Conservation (phyloP, 2,329 filamentous ascomycete species). For the Exophiala bonariae region DNA sequence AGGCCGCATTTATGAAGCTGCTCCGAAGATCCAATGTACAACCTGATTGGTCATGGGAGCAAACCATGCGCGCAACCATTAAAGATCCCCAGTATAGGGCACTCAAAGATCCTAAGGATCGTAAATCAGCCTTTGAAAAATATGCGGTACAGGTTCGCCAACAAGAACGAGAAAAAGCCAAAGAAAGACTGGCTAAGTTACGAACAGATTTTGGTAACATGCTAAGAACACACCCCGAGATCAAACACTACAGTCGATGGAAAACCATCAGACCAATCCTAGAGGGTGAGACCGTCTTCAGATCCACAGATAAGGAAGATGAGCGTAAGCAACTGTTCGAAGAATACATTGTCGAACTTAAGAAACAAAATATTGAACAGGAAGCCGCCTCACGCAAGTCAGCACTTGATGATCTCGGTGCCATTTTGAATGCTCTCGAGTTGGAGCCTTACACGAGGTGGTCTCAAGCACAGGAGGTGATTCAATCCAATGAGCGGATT, state of each 20-base stretch:
- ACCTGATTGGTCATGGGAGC: constrained; percentile 89
- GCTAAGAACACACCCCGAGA: constrained; percentile 94
- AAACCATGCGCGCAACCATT: constrained; percentile 80
- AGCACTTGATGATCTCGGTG: constrained; percentile 80
- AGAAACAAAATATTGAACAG: constrained; percentile 74
- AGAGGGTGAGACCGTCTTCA: constrained; percentile 92
- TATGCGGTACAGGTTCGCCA: constrained; percentile 86
- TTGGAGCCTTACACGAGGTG: constrained; percentile 93
- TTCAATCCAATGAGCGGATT: constrained; percentile 75
- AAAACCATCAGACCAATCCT: constrained; percentile 93
- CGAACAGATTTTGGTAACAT: constrained; percentile 93
- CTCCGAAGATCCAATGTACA: constrained; percentile 82
- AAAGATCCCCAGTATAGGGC: constrained; percentile 91
- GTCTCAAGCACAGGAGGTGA: constrained; percentile 81
- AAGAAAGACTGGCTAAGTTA: constrained; percentile 88
- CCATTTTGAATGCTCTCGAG: constrained; percentile 75
- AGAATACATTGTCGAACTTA: constrained; percentile 85
- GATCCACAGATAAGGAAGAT: constrained; percentile 81
- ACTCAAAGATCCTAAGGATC: constrained; percentile 87
- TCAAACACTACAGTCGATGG: constrained; percentile 96
- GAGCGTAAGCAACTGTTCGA: constrained; percentile 90
- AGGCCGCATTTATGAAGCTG: constrained; percentile 89
- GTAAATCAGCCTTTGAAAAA: constrained; percentile 89
- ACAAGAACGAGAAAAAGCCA: constrained; percentile 91
- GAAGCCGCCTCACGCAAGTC: constrained; percentile 72